These are phyloP conservation scores for Boletus sp. DNA, from an alignment of 768 basidiomycete genomes.

Conservation along the genomic window DNA sequence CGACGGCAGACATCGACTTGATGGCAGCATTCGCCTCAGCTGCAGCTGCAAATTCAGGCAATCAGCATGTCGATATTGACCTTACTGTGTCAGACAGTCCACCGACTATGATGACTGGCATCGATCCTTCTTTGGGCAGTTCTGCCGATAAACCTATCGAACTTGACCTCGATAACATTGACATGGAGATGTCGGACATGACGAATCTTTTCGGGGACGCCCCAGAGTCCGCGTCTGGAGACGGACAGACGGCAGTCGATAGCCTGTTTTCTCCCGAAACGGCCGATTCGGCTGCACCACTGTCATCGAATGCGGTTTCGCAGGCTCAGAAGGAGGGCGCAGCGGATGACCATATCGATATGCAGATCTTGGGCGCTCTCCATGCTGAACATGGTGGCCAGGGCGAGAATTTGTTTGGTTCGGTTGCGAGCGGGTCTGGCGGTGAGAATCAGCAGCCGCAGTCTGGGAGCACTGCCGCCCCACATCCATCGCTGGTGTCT, in stretches of 20 bases:
- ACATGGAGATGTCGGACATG: conserved; percentile 55
- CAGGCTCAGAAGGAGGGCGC: conserved; percentile 19
- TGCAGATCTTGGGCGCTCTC: conserved; percentile 38
- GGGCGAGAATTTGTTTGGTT: conserved; percentile 22
- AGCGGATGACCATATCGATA: conserved; percentile 28
- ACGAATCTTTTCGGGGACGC: conserved; percentile 56
- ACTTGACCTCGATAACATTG: conserved; percentile 67
- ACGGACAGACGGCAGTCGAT: conserved; percentile 38
- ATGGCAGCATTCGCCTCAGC: conserved; percentile 60
- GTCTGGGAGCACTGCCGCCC: conserved; percentile 26
- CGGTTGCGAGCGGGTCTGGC: conserved; percentile 28
- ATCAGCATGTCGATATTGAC: conserved; percentile 51
- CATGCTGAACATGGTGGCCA: conserved; percentile 21
- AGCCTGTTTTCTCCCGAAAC: conserved; percentile 52
- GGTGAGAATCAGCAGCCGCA: conserved; percentile 11
- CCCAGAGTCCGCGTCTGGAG: conserved; percentile 35
- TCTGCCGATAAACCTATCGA: conserved; percentile 83
- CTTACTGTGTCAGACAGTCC: conserved; percentile 47
- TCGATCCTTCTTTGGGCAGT: conserved; percentile 46
- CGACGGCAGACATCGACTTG: conserved; percentile 56
- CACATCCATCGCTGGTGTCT: conserved; percentile 42
- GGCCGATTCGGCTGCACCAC: conserved; percentile 19
- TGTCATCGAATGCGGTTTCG: conserved; percentile 14
- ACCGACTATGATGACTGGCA: conserved; percentile 20
- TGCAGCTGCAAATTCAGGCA: conserved; percentile 34